Conservation (phyloP, 345 rosid species). For the Linum trigynum region DNA sequence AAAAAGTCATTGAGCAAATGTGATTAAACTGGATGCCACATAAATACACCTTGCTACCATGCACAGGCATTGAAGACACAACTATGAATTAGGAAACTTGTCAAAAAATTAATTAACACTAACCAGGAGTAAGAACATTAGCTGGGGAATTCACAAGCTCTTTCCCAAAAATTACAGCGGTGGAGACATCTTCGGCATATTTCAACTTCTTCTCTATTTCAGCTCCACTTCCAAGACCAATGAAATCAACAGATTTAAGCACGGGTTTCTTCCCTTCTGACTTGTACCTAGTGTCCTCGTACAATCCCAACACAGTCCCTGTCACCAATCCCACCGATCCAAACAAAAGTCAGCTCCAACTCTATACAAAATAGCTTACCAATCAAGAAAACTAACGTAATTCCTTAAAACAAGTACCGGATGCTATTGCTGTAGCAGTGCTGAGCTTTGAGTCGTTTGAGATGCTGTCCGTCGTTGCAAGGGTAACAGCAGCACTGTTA, state of each 20-base stretch:
- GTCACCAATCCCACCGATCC: constrained; percentile 11
- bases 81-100: not conserved
- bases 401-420: constrained; percentile 34
- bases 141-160: constrained; percentile 92
- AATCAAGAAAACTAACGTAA: not conserved
- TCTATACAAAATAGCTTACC: not conserved
- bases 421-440: constrained; percentile 67
- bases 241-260: constrained; percentile 64
- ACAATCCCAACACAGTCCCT: constrained; percentile 68
- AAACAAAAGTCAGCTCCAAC: not conserved
- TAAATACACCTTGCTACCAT: not conserved
- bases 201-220: constrained; percentile 75
- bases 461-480: constrained; percentile 52
- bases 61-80: not conserved
- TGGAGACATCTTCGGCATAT: constrained; percentile 68
- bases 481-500: constrained; percentile 39
- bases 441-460: constrained; percentile 49
- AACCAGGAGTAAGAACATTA: constrained; percentile 92
- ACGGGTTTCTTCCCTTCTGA: constrained; percentile 65
- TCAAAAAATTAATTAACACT: constrained; percentile 10
- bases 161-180: constrained; percentile 65
- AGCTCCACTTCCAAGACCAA: constrained; percentile 80
- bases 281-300: constrained; percentile 72
- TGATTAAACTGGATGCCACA: not conserved
- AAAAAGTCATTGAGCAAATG: constrained; percentile 2